Base-by-base conservation (phyloP, 768 basidiomycete species). In the Coprinopsis strossmayeri region DNA sequence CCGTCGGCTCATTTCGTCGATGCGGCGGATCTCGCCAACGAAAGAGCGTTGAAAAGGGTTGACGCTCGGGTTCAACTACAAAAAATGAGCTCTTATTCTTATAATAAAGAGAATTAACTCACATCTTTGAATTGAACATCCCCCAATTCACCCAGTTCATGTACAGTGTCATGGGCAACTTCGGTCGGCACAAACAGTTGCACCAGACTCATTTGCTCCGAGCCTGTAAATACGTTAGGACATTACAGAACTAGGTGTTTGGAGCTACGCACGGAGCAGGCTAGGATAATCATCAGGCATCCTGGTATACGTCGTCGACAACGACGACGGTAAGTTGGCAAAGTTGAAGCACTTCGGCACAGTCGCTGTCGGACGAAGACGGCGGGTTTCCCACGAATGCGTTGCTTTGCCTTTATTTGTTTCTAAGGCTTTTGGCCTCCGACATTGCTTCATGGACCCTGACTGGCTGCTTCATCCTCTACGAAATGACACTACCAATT, bases 41-140 rank as follows among this genome's bases (percentile, higher is more conserved):
- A 95, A 99, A 3, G 94, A 93, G 54, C 96, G 90, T 74, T 99
- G 95, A 72, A 98, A 99, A 15, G 95, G 89, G 66, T 95, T 97
- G 58, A 97, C 83, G 53, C 80, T 81, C 11, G 94, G 91, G 67
- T 98, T 98, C 57, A 98, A 71, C 94, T 98, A 24, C n/a, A n/a
- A 21, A 45, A 23, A 30, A 25, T 24, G n/a, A 34, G 7, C 15
- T 21, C 25, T 5, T 1, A 43, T 20, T 25, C 38, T 24, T 12
- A 9, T 25, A 27, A 9, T 13, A 13, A 45, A 28, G 26, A 5
- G 15, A 18, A 10, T 5, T 5, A 12, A 55, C 87, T 57, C 57
- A 94, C 92, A 69, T 99, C 96, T 71, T 94, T 95, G 70, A 98
- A 96, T 64, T 98, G 92, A 23, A 98, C 87, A 66, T 95, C 78